Evolutionary conservation across 1,139 yeast species (phyloP), one percentile per base, ranked within the genome.

Genomic region (Yamadazyma triangularis): DNA sequence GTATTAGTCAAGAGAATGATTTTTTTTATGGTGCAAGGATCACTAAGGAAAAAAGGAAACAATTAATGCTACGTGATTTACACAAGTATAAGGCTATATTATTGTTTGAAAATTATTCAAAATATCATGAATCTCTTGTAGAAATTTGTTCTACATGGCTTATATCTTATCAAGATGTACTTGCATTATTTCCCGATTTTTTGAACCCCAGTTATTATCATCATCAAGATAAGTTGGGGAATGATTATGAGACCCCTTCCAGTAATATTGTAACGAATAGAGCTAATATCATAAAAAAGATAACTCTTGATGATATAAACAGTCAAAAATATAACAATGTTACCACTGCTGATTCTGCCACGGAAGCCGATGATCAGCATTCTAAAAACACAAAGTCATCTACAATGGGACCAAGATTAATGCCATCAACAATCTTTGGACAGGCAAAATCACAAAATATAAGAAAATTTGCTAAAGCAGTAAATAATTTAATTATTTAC

Each of bases 401-500:
- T 11, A 10, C 23, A 12, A 18, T 18, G 10, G 23, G 30, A 21
- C 21, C 33, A 13, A 32, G 29, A 20, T 14, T 33, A 25, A 30
- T 32, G 37, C 38, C 33, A 8, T 18, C 36, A 15, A 31, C 42
- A 16, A 24, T 40, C 2, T 36, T 40, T 26, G 36, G 40, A 2
- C 42, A 35, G 14, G 24, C 39, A 15, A 54, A 55, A 37, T 45
- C 58, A 1, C 53, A 48, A 28, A 47, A 47, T 34, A 40, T 53
- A 15, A 44, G 51, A 26, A 55, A 51, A 24, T 67, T 69, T 38
- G 48, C 48, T 15, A 61, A 52, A 38, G 72, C 85, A 0, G 68
- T 79, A 0, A 65, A 65, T 30, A 66, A 73, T 23, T 59, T 77
- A 23, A 66, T 80, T 4, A 70, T 80, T 1, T 85, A 62, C 40